Base-by-base conservation (phyloP, 2,329 filamentous ascomycete species). In the Parasarocladium wereldwijsianum region DNA sequence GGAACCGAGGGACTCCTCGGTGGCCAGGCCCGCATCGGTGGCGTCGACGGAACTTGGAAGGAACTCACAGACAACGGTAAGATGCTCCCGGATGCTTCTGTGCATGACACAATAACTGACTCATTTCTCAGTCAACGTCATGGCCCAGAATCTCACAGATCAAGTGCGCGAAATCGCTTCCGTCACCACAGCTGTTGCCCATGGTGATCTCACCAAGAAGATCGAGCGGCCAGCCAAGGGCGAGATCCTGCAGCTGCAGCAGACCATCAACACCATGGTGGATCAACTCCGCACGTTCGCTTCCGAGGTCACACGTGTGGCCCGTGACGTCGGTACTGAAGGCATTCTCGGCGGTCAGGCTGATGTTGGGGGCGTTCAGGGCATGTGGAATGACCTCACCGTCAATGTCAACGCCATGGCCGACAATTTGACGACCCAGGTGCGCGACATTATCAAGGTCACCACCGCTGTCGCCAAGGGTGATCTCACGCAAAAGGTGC, bases 1-100 rank as follows among this genome's bases (percentile, higher is more conserved):
- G 87, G 87, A 43, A 96, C 87, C 9, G 86, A 96, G 54, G 87
- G 87, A 47, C 78, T 90, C 38, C 74, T 96, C 24, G 87, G 87
- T 44, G 87, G 87, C 24, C 87, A 96, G 52, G 87, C 87, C 35
- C 79, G 85, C 51, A 87, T 96, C 37, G 80, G 85, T 40, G 87
- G 86, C 33, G 87, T 96, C 33, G 84, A 90, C 53, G 87, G 87
- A 45, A 93, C 92, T 36, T 96, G 87, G 87, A 93, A 93, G 49
- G 87, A 96, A 59, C 62, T 96, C 43, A 96, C 87, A 12, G 78
- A 86, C 51, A 87, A 87, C 46, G 73, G 73, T 76, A 60, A 38
- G 35, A 20, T 4, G 11, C 11, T 15, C 12, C 9, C 14, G 8
- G 10, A n/a, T 25, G 24, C 13, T 25, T 13, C n/a, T 8, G 19